Base-by-base conservation (phyloP, 2,329 filamentous ascomycete genomes). In the Phyllosticta citrichinensis region DNA sequence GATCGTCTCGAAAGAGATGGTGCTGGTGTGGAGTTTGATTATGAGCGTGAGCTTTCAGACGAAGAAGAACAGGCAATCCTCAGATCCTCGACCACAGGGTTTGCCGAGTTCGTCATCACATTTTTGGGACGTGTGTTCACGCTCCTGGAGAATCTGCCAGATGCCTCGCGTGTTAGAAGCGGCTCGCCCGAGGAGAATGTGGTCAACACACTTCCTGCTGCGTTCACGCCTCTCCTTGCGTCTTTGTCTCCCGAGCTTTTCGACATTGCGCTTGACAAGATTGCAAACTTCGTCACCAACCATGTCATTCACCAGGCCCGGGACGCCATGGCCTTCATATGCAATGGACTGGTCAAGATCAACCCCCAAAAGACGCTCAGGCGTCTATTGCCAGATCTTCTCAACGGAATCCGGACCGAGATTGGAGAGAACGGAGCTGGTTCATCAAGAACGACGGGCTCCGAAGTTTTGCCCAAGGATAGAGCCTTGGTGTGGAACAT, bases 271-370 rank as follows among this genome's bases (percentile, higher is more conserved):
- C 77, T 99, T 57, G 88, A 96, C 63, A 97, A 97, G 78, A 85
- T 99, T 67, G 88, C 91, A 2, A 85, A 89, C 33, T 99, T 99
- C 72, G 88, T 97, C 25, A 87, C 89, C 1, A 89, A 89, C 64
- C 94, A 97, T 76, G 94, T 99, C 56, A 93, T 99, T 19, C 92
- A 99, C 68, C 94, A 97, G 75, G 93, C 94, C 58, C 82, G 93
- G 65, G 94, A 99, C 79, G 93, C 94, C 8, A 97, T 99, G 88
- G 94, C 95, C 1, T 99, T 96, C 81, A 97, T 97, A 59, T 89
- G 93, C 75, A 97, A 97, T 73, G 89, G 91, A 0, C 81, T 99
- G 24, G 96, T 94, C 80, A 97, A 97, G 75, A 91, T 96, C 66
- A 90, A 95, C 67, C 92, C 95, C 0, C 87, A 93, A 71, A 97